A percentile compares a stretch with the other conserved stretches of the same genome.
Evolutionary conservation across 768 basidiomycete genomes (phyloP).

Genomic region (Mycena haematopus): DNA sequence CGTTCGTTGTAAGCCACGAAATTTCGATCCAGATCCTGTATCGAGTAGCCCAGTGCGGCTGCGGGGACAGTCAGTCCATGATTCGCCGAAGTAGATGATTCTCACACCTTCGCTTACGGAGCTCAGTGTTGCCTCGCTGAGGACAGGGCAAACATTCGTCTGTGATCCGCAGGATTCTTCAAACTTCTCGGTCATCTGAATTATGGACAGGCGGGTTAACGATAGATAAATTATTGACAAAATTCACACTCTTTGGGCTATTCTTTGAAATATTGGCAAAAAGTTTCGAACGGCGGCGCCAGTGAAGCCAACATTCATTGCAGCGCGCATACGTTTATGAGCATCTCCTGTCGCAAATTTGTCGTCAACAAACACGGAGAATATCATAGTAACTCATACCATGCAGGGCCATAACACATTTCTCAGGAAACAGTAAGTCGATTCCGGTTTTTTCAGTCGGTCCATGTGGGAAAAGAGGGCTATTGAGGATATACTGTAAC

Average conservation of each 20-base stretch:
- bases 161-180: not conserved
- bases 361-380: not conserved
- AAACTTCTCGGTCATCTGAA: conserved; percentile 1
- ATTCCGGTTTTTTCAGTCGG: not conserved
- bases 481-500: conserved; percentile 1
- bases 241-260: not conserved
- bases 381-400: not conserved
- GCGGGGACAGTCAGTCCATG: not conserved
- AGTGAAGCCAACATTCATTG: conserved; percentile 4
- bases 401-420: not conserved
- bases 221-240: not conserved
- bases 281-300: conserved; percentile 5
- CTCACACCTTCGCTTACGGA: conserved; percentile 3
- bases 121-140: conserved; percentile 2
- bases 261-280: not conserved
- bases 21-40: not conserved
- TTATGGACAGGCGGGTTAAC: not conserved
- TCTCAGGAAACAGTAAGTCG: not conserved
- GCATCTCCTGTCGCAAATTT: not conserved
- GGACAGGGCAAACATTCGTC: conserved; percentile 1
- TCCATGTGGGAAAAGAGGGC: not conserved
- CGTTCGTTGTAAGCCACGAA: not conserved
- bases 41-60: not conserved
- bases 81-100: too few species aligned
- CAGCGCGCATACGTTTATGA: conserved; percentile 7